These are phyloP conservation scores for Talaromyces albobiverticillius DNA, from an alignment of 2,329 filamentous ascomycete species.

Conservation along the genomic window DNA sequence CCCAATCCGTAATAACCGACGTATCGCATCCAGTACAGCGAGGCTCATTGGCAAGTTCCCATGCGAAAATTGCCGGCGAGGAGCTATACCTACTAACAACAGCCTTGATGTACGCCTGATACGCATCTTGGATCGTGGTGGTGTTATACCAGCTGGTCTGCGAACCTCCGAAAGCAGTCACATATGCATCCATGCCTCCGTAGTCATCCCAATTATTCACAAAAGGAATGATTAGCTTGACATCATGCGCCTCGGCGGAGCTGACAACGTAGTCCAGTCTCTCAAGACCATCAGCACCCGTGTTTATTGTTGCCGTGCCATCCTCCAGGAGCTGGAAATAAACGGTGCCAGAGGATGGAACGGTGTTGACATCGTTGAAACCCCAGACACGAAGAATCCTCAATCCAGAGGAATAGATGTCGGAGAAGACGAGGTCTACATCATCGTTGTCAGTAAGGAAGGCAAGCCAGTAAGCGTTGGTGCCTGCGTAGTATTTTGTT, in stretches of 20 bases:
- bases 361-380: conserved; percentile 49
- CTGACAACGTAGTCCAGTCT: conserved; percentile 64
- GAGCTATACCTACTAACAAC: conserved; percentile 60
- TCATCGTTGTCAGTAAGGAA: conserved; percentile 50
- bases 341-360: conserved; percentile 43
- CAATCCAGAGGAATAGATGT: conserved; percentile 38
- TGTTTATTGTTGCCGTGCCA: conserved; percentile 56
- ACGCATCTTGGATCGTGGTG: conserved; percentile 53
- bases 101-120: conserved; percentile 59
- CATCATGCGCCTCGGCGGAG: conserved; percentile 56
- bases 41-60: conserved; percentile 67
- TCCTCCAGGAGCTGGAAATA: conserved; percentile 42
- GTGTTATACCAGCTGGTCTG: conserved; percentile 59
- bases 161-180: conserved; percentile 52
- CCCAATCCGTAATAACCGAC: conserved; percentile 60
- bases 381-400: conserved; percentile 55
- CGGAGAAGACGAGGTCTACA: conserved; percentile 42
- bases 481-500: conserved; percentile 46
- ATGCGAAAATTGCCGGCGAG: conserved; percentile 61
- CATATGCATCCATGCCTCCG: conserved; percentile 61
- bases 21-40: conserved; percentile 60
- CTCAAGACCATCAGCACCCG: conserved; percentile 60
- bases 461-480: conserved; percentile 53
- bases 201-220: conserved; percentile 71
- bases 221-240: conserved; percentile 58